Percentiles rank a stretch among this genome's conserved stretches.
Conservation (phyloP, 2,329 filamentous ascomycete species). For the Penicillium sclerotigenum region DNA sequence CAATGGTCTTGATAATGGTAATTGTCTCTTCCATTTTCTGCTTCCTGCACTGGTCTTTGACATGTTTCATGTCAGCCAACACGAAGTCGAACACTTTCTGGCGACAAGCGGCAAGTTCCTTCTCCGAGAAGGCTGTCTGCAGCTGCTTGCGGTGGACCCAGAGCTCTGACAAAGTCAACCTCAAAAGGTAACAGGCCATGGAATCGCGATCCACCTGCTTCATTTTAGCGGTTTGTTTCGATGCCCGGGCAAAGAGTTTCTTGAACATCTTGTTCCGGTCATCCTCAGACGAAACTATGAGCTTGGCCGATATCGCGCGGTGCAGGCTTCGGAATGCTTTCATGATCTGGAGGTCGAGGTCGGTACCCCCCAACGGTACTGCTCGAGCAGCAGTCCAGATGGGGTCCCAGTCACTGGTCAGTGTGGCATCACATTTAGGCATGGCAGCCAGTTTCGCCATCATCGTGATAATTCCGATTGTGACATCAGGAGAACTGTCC, state of each 20-base stretch:
- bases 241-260: slow-evolving; percentile 34
- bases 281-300: slow-evolving; percentile 34
- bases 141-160: slow-evolving; percentile 34
- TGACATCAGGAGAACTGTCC: slow-evolving; percentile 25
- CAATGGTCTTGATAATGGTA: slow-evolving; percentile 37
- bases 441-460: slow-evolving; percentile 42
- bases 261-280: slow-evolving; percentile 36
- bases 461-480: slow-evolving; percentile 36
- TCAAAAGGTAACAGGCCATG: slow-evolving; percentile 37
- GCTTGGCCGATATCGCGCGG: slow-evolving; percentile 34
- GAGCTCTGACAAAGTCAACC: slow-evolving; percentile 35
- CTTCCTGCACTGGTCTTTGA: slow-evolving; percentile 37
- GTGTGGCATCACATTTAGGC: slow-evolving; percentile 37
- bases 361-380: slow-evolving; percentile 31
- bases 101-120: slow-evolving; percentile 33
- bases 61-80: slow-evolving; percentile 35
- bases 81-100: slow-evolving; percentile 35
- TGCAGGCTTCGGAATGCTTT: slow-evolving; percentile 39
- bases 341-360: slow-evolving; percentile 35
- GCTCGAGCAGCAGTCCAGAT: slow-evolving; percentile 38
- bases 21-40: slow-evolving; percentile 33
- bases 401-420: slow-evolving; percentile 37
- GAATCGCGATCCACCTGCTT: slow-evolving; percentile 33
- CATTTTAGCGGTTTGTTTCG: slow-evolving; percentile 30
- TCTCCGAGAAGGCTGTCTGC: slow-evolving; percentile 27